Evolutionary conservation across 2,329 filamentous ascomycete genomes (phyloP), one percentile per base, ranked within the genome.

Genomic region (Arthroderma sp.): DNA sequence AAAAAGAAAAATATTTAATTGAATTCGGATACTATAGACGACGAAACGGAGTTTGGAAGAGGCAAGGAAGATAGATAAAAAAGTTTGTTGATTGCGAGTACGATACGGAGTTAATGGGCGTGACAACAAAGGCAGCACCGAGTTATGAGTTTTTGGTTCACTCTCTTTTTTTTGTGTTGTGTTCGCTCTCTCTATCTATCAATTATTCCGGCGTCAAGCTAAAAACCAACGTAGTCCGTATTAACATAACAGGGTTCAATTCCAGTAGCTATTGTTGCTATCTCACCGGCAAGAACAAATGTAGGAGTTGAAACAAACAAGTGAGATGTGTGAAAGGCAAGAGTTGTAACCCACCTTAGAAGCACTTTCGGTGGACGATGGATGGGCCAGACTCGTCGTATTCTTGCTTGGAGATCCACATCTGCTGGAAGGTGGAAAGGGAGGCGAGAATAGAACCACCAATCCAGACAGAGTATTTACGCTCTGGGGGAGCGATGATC

Each of bases 391-490:
- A 93, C 89, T 97, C 93, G 82, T 98, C 93, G 86, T 97, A 97
- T 84, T 97, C 91, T 82, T 98, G 93, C 90, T 98, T 98, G 72
- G 93, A 98, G 86, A 98, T 97, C 93, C 93, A 98, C 93, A 98
- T 98, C 82, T 98, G 93, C 84, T 98, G 93, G 91, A 98, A 98
- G 79, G 93, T 98, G 69, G 93, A 98, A 72, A 98, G 88, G 65
- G 93, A 98, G 70, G 93, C 93, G 73, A 98, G 81, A 81, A 98
- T 98, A 78, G 93, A 98, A 85, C 93, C 93, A 93, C 93, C 93
- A 77, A 98, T 98, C 93, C 93, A 98, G 83, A 98, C 93, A 65
- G 93, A 97, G 89, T 98, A 98, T 85, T 98, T 98, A 80, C 93
- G 89, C 88, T 98, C 93, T 68, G 93, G 93, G 70, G 93, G 93